Percentiles rank a stretch among this genome's conserved stretches.
phyloP scores from a whole-genome alignment of 345 rosid genomes.

The Xanthoceras sorbifolium region DNA sequence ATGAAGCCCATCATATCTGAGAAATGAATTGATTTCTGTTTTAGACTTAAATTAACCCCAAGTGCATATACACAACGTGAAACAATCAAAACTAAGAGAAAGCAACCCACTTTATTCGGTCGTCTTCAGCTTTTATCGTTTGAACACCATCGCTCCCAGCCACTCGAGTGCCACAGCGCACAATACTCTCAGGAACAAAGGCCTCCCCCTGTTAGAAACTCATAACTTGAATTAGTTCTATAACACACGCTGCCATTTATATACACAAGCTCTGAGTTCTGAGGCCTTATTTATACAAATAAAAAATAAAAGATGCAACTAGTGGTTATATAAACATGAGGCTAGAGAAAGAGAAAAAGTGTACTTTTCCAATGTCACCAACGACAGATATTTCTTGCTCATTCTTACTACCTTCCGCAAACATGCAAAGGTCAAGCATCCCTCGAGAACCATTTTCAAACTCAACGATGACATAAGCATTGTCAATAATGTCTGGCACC shows the following conservation, averaged over 20 bases:
- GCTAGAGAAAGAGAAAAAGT: neutral
- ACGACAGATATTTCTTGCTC: constrained; percentile 91
- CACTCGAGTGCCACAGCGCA: constrained; percentile 59
- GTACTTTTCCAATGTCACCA: constrained; percentile 77
- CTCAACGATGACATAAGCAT: constrained; percentile 83
- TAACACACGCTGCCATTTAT: neutral
- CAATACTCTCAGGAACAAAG: constrained; percentile 81
- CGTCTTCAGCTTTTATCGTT: constrained; percentile 64
- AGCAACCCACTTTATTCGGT: constrained; percentile 57
- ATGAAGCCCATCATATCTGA: constrained; percentile 86
- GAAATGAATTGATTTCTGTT: constrained; percentile 1
- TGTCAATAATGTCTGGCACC: constrained; percentile 93
- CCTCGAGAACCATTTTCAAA: constrained; percentile 91
- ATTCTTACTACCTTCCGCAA: constrained; percentile 95
- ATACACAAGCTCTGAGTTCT: neutral
- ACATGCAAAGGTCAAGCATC: constrained; percentile 97
- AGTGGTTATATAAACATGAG: neutral
- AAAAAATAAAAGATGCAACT: neutral
- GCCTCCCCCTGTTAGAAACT: constrained; percentile 76
- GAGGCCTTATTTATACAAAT: neutral
- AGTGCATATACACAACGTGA: neutral
- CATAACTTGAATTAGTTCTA: constrained; percentile 6
- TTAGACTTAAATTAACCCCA: neutral
- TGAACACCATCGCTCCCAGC: constrained; percentile 74
- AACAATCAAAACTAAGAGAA: constrained; percentile 5